Conservation (phyloP, 345 rosid genomes). For the Excoecaria agallocha region DNA sequence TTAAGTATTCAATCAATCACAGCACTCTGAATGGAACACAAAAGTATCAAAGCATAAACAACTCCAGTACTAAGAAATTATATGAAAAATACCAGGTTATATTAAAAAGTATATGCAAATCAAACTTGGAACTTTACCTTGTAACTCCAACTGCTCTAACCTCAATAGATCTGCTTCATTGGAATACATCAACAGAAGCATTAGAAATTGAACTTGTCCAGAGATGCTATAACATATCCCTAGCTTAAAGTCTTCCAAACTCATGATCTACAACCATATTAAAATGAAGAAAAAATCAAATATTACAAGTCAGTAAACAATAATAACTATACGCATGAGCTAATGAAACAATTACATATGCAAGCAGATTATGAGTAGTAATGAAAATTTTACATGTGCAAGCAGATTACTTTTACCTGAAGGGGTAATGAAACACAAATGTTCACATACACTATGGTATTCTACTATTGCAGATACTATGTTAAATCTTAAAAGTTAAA, state of each 20-base stretch:
- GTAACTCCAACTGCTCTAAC: conserved; percentile 99
- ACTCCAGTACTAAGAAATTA: neutral
- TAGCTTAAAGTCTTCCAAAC: conserved; percentile 96
- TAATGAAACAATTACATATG: neutral
- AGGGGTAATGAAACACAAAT: neutral
- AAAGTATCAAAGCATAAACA: conserved; percentile 14
- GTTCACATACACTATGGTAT: neutral
- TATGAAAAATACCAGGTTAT: neutral
- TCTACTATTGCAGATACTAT: too few relatives aligned
- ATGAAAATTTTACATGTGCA: too few relatives aligned
- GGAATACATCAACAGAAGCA: conserved; percentile 98
- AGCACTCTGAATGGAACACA: conserved; percentile 61
- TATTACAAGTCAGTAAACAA: neutral
- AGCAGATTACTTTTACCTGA: neutral
- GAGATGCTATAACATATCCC: conserved; percentile 98
- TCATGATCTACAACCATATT: too few relatives aligned
- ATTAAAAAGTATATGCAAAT: neutral
- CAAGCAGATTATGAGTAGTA: too few relatives aligned
- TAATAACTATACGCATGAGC: neutral
- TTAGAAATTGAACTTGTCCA: conserved; percentile 99
- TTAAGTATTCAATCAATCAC: conserved; percentile 92
- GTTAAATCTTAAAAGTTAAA: neutral
- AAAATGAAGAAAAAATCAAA: conserved; percentile 20
- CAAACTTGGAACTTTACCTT: conserved; percentile 44
- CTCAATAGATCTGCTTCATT: conserved; percentile 94